Percentiles rank a stretch among this genome's conserved stretches.
phyloP scores from a whole-genome alignment of 2,329 filamentous ascomycete species.

The Nothophaeocryptopus gaeumannii region DNA sequence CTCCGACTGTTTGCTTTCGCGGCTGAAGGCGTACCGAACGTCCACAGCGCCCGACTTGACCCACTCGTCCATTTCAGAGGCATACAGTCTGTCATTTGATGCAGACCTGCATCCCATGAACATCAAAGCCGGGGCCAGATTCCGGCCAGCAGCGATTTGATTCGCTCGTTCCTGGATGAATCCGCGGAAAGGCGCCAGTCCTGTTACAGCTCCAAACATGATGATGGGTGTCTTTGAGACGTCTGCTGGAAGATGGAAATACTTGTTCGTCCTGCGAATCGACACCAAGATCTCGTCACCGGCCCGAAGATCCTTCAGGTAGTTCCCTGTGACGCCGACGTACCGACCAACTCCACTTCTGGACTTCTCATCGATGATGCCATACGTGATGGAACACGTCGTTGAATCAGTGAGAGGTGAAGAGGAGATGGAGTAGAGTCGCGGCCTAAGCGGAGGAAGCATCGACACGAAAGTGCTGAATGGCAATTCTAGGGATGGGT shows the following conservation, averaged over 20 bases:
- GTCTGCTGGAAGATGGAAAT: slow-evolving; percentile 47
- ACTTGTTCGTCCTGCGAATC: slow-evolving; percentile 41
- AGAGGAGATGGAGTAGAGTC: slow-evolving; percentile 27
- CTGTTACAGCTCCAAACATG: slow-evolving; percentile 52
- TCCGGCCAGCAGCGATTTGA: slow-evolving; percentile 41
- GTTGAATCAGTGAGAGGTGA: slow-evolving; percentile 38
- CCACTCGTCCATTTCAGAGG: slow-evolving; percentile 59
- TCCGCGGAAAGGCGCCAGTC: slow-evolving; percentile 47
- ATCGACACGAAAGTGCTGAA: slow-evolving; percentile 65
- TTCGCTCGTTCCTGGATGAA: slow-evolving; percentile 42
- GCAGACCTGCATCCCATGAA: slow-evolving; percentile 63
- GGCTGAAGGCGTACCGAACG: slow-evolving; percentile 61
- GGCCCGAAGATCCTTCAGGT: slow-evolving; percentile 39
- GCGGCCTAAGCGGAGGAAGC: slow-evolving; percentile 66
- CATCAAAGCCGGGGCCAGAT: slow-evolving; percentile 59
- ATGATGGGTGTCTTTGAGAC: slow-evolving; percentile 45
- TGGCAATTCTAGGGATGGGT: slow-evolving; percentile 57
- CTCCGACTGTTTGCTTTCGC: slow-evolving; percentile 39
- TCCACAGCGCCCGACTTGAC: slow-evolving; percentile 58
- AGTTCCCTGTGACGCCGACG: slow-evolving; percentile 39
- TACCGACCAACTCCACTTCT: slow-evolving; percentile 8
- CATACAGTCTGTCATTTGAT: slow-evolving; percentile 59
- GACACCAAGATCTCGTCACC: slow-evolving; percentile 52
- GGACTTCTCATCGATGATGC: slow-evolving; percentile 34
- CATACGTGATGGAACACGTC: slow-evolving; percentile 38